Evolutionary conservation across 345 rosid genomes (phyloP), one percentile per base, ranked within the genome.

Genomic region (Sonneratia caseolaris): DNA sequence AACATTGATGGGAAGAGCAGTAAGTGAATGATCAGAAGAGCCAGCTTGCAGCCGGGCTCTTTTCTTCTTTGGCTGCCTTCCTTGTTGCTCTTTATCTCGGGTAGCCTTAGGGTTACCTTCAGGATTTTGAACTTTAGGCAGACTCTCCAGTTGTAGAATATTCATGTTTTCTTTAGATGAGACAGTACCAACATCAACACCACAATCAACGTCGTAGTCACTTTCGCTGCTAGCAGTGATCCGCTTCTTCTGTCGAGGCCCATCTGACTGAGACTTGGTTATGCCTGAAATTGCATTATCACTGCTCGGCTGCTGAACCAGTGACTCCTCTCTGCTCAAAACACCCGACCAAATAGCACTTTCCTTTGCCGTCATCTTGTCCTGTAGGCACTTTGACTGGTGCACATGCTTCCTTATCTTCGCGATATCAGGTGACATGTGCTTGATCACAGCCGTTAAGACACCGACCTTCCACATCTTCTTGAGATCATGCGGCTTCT

Each of bases 391-490:
- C 75, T 96, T 96, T 24, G 99, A 96, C 76, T 89, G 94, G 21
- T 94, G 94, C 15, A 92, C 87, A 76, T 90, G 98, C 78, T 84
- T 92, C 87, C 89, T 86, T 47, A 96, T 96, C 85, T 96, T 96
- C 10, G 96, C 93, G 69, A 91, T 86, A 80, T 96, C 93, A 76
- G 99, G 98, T 9, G 90, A 89, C 99, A 96, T 92, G 55, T 96
- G 99, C 80, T 86, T 92, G 80, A 96, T 96, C 49, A 96, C 99
- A 59, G 98, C 92, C 37, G 96, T 92, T 65, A 96, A 82, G 42
- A 96, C 98, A 27, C 97, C 99, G 36, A 96, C 97, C 73, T 96
- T 96, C 97, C 98, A 96, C 89, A 91, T 89, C 88, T 96, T 96
- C 80, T 96, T 96, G 72, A 96, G 86, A 83, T 96, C 98, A 68